Conservation (phyloP, 805 yeast species). For the Huiozyma sinensis region DNA sequence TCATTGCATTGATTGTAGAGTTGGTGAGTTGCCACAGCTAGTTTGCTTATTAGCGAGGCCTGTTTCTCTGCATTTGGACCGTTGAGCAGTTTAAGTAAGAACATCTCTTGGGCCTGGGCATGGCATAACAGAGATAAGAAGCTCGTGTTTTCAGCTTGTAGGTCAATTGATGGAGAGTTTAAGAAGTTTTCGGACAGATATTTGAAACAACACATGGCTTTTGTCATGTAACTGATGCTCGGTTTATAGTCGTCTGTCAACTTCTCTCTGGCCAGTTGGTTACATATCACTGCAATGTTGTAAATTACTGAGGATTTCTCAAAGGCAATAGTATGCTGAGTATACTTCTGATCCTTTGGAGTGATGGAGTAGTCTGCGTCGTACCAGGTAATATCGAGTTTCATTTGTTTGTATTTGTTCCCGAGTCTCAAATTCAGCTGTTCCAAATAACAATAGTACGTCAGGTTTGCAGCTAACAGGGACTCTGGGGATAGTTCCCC, state of each 20-base stretch:
- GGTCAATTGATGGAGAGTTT: slow-evolving; percentile 79
- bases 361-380: slow-evolving; percentile 51
- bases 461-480: slow-evolving; percentile 32
- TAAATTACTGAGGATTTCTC: slow-evolving; percentile 81
- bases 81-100: slow-evolving; percentile 47
- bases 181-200: slow-evolving; percentile 70
- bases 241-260: slow-evolving; percentile 40
- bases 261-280: slow-evolving; percentile 37
- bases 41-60: slow-evolving; percentile 61
- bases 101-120: slow-evolving; percentile 85
- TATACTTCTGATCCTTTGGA: slow-evolving; percentile 28
- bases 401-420: slow-evolving; percentile 41
- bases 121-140: slow-evolving; percentile 57
- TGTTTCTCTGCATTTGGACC: slow-evolving; percentile 35
- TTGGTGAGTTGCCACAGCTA: slow-evolving; percentile 52
- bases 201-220: slow-evolving; percentile 67
- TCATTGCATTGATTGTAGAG: slow-evolving; percentile 45
- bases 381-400: slow-evolving; percentile 63
- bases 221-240: slow-evolving; percentile 54
- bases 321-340: slow-evolving; percentile 76
- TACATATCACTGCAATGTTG: slow-evolving; percentile 59
- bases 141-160: slow-evolving; percentile 55
- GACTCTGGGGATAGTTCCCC: slow-evolving; percentile 25
- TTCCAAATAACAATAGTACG: slow-evolving; percentile 75
- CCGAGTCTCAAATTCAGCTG: slow-evolving; percentile 71